phyloP scores from a whole-genome alignment of 768 basidiomycete species.

The Suillus ampliporus region DNA sequence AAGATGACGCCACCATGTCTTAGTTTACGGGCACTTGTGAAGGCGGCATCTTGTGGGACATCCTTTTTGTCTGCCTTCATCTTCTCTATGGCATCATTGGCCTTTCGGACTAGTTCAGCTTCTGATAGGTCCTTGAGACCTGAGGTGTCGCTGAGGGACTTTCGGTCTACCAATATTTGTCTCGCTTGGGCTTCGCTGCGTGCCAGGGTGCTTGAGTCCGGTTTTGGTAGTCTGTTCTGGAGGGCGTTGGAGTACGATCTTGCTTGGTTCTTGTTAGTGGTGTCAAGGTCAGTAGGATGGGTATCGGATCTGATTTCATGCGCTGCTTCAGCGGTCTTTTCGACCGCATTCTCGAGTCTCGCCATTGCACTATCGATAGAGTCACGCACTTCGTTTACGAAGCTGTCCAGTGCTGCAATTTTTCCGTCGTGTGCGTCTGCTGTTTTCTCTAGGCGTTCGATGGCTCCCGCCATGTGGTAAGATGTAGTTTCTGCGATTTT shows the following conservation, averaged over 20 bases:
- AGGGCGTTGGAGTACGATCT: too few relatives aligned
- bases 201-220: too few relatives aligned
- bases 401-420: neutral
- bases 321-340: too few relatives aligned
- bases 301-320: too few relatives aligned
- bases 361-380: too few relatives aligned
- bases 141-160: neutral
- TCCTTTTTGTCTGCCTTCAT: neutral
- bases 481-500: neutral
- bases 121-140: conserved; percentile 1
- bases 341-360: too few relatives aligned
- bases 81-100: too few relatives aligned
- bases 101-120: neutral
- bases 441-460: neutral
- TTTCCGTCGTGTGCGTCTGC: neutral
- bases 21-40: conserved; percentile 7
- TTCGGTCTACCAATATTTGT: neutral
- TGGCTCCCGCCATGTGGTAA: neutral
- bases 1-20: conserved; percentile 17
- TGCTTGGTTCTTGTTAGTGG: too few relatives aligned
- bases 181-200: neutral
- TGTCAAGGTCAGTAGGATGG: too few relatives aligned
- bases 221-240: too few relatives aligned
- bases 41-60: neutral
- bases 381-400: neutral